Percentiles rank a stretch among this genome's conserved stretches.
These are phyloP conservation scores for Ophiostoma australiae DNA, from an alignment of 2,329 filamentous ascomycete genomes.

Conservation along the genomic window DNA sequence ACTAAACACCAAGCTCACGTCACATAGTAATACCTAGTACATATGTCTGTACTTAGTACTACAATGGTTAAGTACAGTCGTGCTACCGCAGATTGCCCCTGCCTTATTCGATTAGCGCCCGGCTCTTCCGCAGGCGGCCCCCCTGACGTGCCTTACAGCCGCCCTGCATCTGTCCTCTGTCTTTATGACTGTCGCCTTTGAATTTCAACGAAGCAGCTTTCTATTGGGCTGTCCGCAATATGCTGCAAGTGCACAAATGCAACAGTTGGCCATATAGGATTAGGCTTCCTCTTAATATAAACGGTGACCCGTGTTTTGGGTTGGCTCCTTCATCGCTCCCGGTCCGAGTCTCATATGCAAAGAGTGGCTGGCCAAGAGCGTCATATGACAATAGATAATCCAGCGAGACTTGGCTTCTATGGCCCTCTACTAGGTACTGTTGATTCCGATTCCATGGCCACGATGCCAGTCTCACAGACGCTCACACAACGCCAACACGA, in stretches of 20 bases:
- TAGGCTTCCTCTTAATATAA: neutral
- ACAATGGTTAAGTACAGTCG: too few species aligned
- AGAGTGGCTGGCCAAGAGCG: too few species aligned
- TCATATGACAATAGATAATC: too few species aligned
- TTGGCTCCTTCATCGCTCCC: neutral
- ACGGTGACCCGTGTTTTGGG: neutral
- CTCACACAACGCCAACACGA: neutral
- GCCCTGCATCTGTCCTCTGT: neutral
- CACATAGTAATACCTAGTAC: too few species aligned
- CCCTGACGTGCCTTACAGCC: constrained; percentile 4
- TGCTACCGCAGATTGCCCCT: constrained; percentile 1
- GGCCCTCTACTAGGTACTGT: too few species aligned
- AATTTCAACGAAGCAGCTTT: neutral
- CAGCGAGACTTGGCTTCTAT: too few species aligned
- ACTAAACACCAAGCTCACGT: neutral
- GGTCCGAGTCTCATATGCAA: too few species aligned
- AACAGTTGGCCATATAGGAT: neutral
- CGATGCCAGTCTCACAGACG: neutral
- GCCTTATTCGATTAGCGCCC: neutral
- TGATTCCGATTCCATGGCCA: too few species aligned
- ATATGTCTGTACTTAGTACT: too few species aligned
- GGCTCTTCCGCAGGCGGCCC: neutral
- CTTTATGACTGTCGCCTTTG: neutral
- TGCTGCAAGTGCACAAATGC: neutral
- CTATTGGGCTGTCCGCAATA: neutral